Conservation (phyloP, 2,329 filamentous ascomycete species). For the Colletotrichum truncatum region DNA sequence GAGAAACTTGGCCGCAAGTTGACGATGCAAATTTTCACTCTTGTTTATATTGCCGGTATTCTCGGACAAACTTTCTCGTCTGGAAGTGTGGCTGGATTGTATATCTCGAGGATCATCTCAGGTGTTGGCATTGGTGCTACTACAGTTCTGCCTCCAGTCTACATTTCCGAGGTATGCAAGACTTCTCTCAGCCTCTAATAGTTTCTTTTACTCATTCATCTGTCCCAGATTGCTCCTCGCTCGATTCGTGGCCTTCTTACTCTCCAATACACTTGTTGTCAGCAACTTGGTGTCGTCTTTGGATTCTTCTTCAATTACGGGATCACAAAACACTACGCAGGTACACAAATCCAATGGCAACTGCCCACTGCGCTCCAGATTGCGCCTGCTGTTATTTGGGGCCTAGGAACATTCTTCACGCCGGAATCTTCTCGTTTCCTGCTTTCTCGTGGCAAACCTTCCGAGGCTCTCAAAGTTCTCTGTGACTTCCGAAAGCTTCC, state of each 20-base stretch:
- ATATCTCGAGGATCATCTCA: conserved; percentile 36
- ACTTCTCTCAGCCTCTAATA: no score
- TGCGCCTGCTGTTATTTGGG: conserved; percentile 37
- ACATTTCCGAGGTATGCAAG: conserved; percentile 36
- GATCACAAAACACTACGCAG: conserved; percentile 39
- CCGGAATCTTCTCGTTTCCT: conserved; percentile 38
- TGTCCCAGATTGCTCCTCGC: conserved; percentile 34
- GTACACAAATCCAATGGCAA: conserved; percentile 37
- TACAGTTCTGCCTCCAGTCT: conserved; percentile 39
- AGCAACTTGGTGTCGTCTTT: conserved; percentile 43
- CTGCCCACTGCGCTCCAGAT: conserved; percentile 38
- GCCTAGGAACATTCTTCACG: conserved; percentile 36
- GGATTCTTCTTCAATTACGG: conserved; percentile 47
- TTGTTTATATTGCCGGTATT: conserved; percentile 46
- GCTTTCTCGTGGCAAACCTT: conserved; percentile 32
- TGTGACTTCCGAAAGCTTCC: conserved; percentile 36
- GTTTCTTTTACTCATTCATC: no score
- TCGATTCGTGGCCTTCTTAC: conserved; percentile 42
- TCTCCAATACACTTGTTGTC: conserved; percentile 43
- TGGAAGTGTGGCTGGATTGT: conserved; percentile 37
- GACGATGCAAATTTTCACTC: conserved; percentile 38
- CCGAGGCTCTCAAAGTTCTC: conserved; percentile 32
- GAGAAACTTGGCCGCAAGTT: conserved; percentile 35
- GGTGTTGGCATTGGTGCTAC: conserved; percentile 38
- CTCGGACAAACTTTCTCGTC: conserved; percentile 41